Evolutionary conservation across 2,329 filamentous ascomycete genomes (phyloP), one percentile per base, ranked within the genome.

Genomic region (Cordyceps tenuipes): DNA sequence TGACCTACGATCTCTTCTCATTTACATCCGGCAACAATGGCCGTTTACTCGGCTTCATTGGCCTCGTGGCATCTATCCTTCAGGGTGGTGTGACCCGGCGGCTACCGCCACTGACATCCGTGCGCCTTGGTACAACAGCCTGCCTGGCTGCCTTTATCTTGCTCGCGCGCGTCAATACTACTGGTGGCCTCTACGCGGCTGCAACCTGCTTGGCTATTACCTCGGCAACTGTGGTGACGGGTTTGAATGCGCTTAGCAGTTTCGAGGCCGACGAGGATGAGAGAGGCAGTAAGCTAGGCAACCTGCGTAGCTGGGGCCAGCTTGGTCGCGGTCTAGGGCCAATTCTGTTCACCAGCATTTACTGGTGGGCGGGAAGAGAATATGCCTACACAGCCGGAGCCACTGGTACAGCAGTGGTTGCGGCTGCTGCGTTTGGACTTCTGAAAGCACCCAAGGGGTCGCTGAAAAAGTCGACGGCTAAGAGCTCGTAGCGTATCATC

Each of bases 341-440:
- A 0, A 72, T 99, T 5, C 75, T 96, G 41, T 99, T 99, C 71
- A 97, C 94, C 63, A 91, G 90, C 53, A 79, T 99, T 60, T 99
- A 99, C 76, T 99, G 94, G 94, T 99, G 94, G 94, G 92, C 91
- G 7, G 94, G 94, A 0, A 80, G 94, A 51, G 88, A 95, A 69
- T 81, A 86, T 12, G 94, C 94, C 2, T 99, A 97, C 72, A 80
- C 79, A 1, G 80, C 91, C 67, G 94, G 94, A 4, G 89, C 90
- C 0, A 79, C 83, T 13, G 91, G 91, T 5, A 96, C 97, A 77
- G 73, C 89, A 5, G 83, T 79, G 1, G 92, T 97, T 12, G 81
- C 82, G 49, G 80, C 79, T 12, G 74, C 91, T 26, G 90, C 88
- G 0, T 88, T 96, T 70, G 80, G 82, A 21, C 83, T 82, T 0